phyloP scores from a whole-genome alignment of 257 asterid genomes.

The Prunella vulgaris region DNA sequence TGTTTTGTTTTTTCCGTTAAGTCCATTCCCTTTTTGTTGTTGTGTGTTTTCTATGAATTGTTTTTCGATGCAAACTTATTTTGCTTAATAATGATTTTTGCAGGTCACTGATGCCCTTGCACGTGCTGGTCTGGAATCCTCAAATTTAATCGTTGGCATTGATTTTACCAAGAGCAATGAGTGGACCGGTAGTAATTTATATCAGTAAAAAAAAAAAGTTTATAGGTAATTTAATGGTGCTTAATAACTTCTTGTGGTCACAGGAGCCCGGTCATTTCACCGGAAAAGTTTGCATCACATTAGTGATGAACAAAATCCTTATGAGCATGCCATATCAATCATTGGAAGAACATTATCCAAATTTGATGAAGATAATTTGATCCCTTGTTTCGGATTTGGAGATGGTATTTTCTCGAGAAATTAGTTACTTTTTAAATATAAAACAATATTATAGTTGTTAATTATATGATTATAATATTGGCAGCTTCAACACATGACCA shows the following conservation, averaged over 20 bases:
- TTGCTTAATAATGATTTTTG: conserved; percentile 2
- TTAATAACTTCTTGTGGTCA: conserved; percentile 7
- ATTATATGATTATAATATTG: conserved; percentile 23
- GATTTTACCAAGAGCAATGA: conserved; percentile 99
- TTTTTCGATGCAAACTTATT: background rate
- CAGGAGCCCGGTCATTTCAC: conserved; percentile 84
- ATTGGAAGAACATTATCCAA: conserved; percentile 88
- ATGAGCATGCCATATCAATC: conserved; percentile 93
- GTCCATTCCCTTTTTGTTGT: background rate
- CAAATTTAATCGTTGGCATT: conserved; percentile 89
- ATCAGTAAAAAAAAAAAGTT: background rate
- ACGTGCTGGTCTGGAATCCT: conserved; percentile 93
- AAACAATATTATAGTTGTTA: conserved; percentile 10
- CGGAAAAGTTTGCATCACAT: conserved; percentile 87
- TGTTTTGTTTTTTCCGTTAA: background rate
- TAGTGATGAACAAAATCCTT: conserved; percentile 73
- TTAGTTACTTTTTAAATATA: background rate
- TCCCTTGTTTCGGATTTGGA: conserved; percentile 94
- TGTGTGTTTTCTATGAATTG: background rate
- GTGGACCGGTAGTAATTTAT: conserved; percentile 70
- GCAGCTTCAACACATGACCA: conserved; percentile 99
- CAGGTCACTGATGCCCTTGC: conserved; percentile 93
- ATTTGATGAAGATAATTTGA: conserved; percentile 87
- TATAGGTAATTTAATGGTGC: background rate
- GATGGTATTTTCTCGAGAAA: conserved; percentile 51